Base-by-base conservation (phyloP, 768 basidiomycete species). In the Macrocybe gigantea region DNA sequence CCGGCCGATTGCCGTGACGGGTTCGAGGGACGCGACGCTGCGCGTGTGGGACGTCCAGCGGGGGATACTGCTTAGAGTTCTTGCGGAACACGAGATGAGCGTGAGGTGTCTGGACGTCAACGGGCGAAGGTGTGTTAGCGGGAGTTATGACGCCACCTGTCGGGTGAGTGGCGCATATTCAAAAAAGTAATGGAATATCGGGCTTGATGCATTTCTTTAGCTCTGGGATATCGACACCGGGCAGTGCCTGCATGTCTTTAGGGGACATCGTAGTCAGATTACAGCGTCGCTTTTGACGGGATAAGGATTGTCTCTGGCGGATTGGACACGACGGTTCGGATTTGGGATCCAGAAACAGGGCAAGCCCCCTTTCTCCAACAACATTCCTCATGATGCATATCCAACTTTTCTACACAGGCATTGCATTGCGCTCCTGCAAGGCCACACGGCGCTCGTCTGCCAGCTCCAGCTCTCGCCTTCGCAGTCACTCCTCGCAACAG, bases 21-120 rank as follows among this genome's bases (percentile, higher is more conserved):
- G 93, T 41, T 91, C 92, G 33, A 78, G 95, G 12, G 95, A 98
- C 56, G 70, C 77, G 11, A 91, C 89, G 3, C 60, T 97, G 35
- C 76, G 92, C 1, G 89, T 96, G 0, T 99, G 95, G 95, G 90
- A 99, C 63, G 78, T 99, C 33, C 88, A 91, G 63, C 75, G 72
- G 9, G 95, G 95, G 0, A 71, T 76, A 40, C 66, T 79, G 49
- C 60, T 89, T 33, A 72, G 79, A 12, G 71, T 83, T 6, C 71
- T 99, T 32, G 64, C 70, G 13, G 95, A 95, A 0, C 95, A 99
- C 61, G 66, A 71, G 29, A 71, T 79, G 37, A 91, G 88, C 55
- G 94, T 98, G 10, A 70, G 95, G 40, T 92, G 91, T 60, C 67
- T 97, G 31, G 95, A 97, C 63, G 83, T 93, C 8, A 85, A 80